Evolutionary conservation across 2,329 filamentous ascomycete genomes (phyloP), one percentile per base, ranked within the genome.

Genomic region (Gaeumannomyces tritici): DNA sequence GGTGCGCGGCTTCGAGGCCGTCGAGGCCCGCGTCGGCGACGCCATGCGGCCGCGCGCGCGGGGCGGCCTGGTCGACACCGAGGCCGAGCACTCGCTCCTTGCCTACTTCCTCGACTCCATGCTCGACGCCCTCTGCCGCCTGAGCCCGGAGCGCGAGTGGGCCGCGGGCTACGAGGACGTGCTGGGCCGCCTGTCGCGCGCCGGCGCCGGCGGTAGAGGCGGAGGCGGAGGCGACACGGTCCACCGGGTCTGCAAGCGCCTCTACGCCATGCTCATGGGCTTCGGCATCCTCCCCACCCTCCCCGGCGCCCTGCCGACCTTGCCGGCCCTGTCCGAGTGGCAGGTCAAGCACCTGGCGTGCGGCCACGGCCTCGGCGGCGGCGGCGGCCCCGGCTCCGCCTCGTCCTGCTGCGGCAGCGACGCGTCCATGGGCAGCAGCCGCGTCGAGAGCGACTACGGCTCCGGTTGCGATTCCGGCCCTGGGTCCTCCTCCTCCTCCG

Each of bases 91-190:
- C 51, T 4, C 35, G 28, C 60, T 55, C 13, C 60, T 61, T 6
- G n/a, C 7, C 21, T 56, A 24, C 54, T 61, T 61, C 54, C 28
- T 27, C 27, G 51, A 61, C 11, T 51, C 13, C 9, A 55, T 61
- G 60, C 60, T 61, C 29, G 51, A 56, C 5, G n/a, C 28, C 21
- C 29, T 61, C 51, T 55, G 28, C 60, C 29, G 35, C 24, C 60
- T 55, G 9, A 27, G 31, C 31, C 60, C 60, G 15, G n/a, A 24
- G 28, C 28, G 42, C 21, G 60, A 61, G 60, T 35, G 29, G 28
- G 28, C 28, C 9, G 29, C 31, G n/a, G 60, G 60, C 47, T 61
- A 61, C 60, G 60, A 55, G 54, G 12, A 51, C n/a, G n/a, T 24
- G 29, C 29, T 61, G 8, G 42, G 27, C 60, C 12, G 29, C 28